Evolutionary conservation across 352 stramenopile species (phyloP), one percentile per base, ranked within the genome.

Genomic region (Globisporangium rhizosaccharum): DNA sequence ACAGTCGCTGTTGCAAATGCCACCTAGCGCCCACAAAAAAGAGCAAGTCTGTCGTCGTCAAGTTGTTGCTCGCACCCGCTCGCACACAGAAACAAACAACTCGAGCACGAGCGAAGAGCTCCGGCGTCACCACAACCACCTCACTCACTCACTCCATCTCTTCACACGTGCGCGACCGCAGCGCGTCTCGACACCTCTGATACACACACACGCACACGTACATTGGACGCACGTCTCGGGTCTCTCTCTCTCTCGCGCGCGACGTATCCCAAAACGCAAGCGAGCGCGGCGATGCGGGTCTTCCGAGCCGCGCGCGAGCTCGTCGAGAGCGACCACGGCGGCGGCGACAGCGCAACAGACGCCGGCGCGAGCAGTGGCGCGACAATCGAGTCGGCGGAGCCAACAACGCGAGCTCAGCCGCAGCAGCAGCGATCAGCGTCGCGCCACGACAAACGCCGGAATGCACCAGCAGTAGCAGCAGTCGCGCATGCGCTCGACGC

Each of bases 401-500:
- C 51, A 47, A 10, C 20, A 6, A 2, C 23, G 12, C 14, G 23
- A 15, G 2, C n/a, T 3, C 33, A 55, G 12, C 4, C 17, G 11
- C 33, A 8, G 5, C 51, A 17, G 33, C 8, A 33, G 25, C 17
- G 1, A 1, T 26, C 12, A 8, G 20, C 17, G 10, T 36, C 53
- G 17, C 57, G 12, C 28, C 49, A 57, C 41, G 44, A 26, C 5
- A 63, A 58, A 36, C 58, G 36, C 3, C 33, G 45, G 2, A 44
- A 8, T 42, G 37, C 51, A 26, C 23, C 58, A 17, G 14, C 30
- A 10, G n/a, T 46, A 12, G 15, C 45, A 10, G 30, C 41, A 4
- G 53, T 57, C 39, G 48, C 52, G 14, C 56, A 60, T 12, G 36
- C 51, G 28, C 64, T 81, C 54, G 80, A 87, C 53, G 57, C 62